Evolutionary conservation across 2,329 filamentous ascomycete genomes (phyloP), one percentile per base, ranked within the genome.

Genomic region (Aspergillus sp.): DNA sequence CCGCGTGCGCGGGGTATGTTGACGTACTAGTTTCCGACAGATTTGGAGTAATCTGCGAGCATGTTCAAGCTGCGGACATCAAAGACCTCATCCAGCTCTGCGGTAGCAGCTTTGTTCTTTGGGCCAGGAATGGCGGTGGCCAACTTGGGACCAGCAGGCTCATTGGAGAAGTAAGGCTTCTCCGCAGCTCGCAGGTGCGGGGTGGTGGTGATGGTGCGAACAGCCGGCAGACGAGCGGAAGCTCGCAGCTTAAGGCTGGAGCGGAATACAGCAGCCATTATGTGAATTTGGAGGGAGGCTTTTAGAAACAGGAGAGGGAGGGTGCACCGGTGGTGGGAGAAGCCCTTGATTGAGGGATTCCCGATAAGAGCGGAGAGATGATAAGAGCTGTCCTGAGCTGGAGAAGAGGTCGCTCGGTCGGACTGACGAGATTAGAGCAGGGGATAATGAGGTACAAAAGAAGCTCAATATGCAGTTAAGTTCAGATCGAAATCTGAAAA

Each of bases 31-130:
- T 96, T 96, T 69, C 91, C 91, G 58, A 82, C 77, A 67, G 87
- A 90, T 76, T 87, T 85, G 64, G 82, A 81, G 76, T 91, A 93
- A 75, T 93, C 88, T 60, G 84, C 83, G 68, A 93, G 80, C 86
- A 92, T 90, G 80, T 95, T 96, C 79, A 93, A 78, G 76, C 88
- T 91, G 61, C 91, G 84, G 5, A 90, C 93, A 74, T 96, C 91
- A 70, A 95, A 96, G 59, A 96, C 89, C 70, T 87, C 80, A 76
- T 89, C 80, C 62, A 96, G 83, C 73, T 91, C 85, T 61, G 86
- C 80, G 62, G 90, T 86, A 51, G 84, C 83, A 66, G 86, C 83
- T 78, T 86, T 82, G 74, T 87, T 86, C 78, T 87, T 84, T 39
- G 91, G 91, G 0, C 91, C 91, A 0, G 91, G 91, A 57, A 96